Evolutionary conservation across 1,284 basidiomycete genomes (phyloP).

Genomic region (Trichosporon ovoides): DNA sequence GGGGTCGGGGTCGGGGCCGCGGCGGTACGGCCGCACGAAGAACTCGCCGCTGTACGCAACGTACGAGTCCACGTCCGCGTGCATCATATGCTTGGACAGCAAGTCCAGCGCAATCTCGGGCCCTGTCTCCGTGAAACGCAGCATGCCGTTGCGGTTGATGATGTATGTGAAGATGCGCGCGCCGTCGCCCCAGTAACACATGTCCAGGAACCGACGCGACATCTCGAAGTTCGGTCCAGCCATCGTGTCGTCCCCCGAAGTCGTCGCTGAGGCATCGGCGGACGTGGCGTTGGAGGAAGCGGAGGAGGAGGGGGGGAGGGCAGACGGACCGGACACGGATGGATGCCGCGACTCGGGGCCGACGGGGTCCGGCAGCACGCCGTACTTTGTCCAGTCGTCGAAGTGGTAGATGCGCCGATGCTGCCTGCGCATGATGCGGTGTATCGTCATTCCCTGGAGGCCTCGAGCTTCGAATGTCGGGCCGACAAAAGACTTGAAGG

Average conservation of each 20-base stretch:
- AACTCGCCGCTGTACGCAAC: conserved; percentile 45
- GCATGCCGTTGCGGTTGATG: conserved; percentile 52
- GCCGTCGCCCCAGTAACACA: conserved; percentile 51
- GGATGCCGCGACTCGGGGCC: conserved; percentile 13
- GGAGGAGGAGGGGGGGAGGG: not conserved
- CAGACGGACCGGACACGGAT: not conserved
- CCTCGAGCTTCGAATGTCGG: conserved; percentile 51
- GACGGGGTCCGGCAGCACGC: conserved; percentile 25
- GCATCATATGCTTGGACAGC: conserved; percentile 56
- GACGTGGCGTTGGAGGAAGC: not conserved
- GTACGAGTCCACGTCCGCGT: conserved; percentile 52
- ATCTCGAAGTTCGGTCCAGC: conserved; percentile 28
- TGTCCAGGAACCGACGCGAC: conserved; percentile 49
- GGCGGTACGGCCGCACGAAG: conserved; percentile 21
- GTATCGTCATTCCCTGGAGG: conserved; percentile 48
- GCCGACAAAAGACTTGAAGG: conserved; percentile 51
- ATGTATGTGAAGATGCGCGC: conserved; percentile 54
- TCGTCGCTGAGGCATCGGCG: not conserved
- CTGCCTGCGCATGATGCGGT: conserved; percentile 52
- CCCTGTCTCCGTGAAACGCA: conserved; percentile 55
- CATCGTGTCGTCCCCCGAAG: not conserved
- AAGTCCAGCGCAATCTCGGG: conserved; percentile 53
- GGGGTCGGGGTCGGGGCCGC: too few relatives aligned
- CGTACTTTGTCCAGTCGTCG: conserved; percentile 49
- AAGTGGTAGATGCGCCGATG: conserved; percentile 53